Percentiles rank a stretch among this genome's conserved stretches.
phyloP scores from a whole-genome alignment of 2,329 filamentous ascomycete species.

The Boeremia exigua region DNA sequence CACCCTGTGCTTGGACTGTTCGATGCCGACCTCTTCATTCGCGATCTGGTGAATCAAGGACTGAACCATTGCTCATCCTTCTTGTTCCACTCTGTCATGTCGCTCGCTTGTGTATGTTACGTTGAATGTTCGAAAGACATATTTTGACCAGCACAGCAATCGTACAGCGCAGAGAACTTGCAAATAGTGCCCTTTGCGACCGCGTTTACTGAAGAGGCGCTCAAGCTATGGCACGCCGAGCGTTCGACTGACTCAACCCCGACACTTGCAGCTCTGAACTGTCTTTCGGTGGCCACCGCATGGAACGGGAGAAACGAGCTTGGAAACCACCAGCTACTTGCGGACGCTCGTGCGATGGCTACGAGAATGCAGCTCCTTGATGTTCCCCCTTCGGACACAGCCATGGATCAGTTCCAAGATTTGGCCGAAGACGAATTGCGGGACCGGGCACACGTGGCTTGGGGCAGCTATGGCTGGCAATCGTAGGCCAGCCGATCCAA shows the following conservation, averaged over 20 bases:
- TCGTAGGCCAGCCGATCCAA: constrained; percentile 1
- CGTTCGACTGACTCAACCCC: constrained; percentile 7
- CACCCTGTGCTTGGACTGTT: constrained; percentile 16
- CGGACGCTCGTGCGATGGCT: constrained; percentile 13
- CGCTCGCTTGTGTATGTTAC: constrained; percentile 17
- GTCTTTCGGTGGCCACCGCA: constrained; percentile 2
- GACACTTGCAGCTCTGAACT: constrained; percentile 14
- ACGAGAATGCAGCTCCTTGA: constrained; percentile 10
- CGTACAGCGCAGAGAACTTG: constrained; percentile 3
- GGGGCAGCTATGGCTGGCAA: constrained; percentile 10
- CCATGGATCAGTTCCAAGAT: background rate
- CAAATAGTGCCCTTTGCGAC: background rate
- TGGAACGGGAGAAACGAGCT: constrained; percentile 8
- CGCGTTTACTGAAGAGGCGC: constrained; percentile 9
- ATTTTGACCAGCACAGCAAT: constrained; percentile 13
- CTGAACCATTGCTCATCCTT: constrained; percentile 18
- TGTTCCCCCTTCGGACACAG: background rate
- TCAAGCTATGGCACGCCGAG: constrained; percentile 13
- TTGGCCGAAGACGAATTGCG: constrained; percentile 1
- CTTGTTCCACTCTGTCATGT: constrained; percentile 14
- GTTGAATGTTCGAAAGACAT: background rate
- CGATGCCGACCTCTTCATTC: constrained; percentile 11
- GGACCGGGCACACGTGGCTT: constrained; percentile 6
- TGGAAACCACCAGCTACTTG: constrained; percentile 5
- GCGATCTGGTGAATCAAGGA: constrained; percentile 6